These are phyloP conservation scores for Daldinia loculata DNA, from an alignment of 495 filamentous ascomycete species.

Conservation along the genomic window DNA sequence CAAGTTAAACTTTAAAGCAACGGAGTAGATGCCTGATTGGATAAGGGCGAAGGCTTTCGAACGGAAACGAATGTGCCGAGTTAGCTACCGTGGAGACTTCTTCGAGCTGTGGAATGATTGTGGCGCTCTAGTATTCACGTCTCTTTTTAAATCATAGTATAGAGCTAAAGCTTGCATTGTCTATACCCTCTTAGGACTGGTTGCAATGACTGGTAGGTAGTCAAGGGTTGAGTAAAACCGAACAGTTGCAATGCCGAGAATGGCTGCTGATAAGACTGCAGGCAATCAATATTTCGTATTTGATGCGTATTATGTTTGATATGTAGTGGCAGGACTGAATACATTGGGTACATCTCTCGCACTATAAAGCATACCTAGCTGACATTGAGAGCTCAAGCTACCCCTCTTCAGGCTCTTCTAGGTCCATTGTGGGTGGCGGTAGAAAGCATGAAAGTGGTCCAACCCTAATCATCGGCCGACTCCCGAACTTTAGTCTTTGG, in stretches of 20 bases:
- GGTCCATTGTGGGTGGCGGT: background rate
- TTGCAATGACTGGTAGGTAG: background rate
- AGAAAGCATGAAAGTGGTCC: background rate
- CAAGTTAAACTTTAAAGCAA: background rate
- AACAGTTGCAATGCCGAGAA: no score
- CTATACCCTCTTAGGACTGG: background rate
- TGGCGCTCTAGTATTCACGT: background rate
- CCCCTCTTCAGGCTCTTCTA: background rate
- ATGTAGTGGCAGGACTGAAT: background rate
- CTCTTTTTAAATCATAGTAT: background rate
- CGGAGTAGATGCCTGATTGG: background rate
- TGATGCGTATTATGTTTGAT: background rate
- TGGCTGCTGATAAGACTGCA: background rate
- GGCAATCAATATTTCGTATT: background rate
- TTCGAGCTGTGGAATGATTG: background rate
- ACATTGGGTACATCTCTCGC: background rate
- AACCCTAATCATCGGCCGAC: no score
- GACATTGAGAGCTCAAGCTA: background rate
- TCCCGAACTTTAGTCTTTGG: constrained; percentile 1
- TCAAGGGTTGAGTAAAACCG: no score
- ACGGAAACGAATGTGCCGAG: background rate
- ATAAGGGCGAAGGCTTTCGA: background rate
- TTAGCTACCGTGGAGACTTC: background rate
- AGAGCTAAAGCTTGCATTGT: background rate
- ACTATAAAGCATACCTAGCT: background rate